phyloP scores from a whole-genome alignment of 108 stramenopile genomes.

The Cyclotella kingstonii region DNA sequence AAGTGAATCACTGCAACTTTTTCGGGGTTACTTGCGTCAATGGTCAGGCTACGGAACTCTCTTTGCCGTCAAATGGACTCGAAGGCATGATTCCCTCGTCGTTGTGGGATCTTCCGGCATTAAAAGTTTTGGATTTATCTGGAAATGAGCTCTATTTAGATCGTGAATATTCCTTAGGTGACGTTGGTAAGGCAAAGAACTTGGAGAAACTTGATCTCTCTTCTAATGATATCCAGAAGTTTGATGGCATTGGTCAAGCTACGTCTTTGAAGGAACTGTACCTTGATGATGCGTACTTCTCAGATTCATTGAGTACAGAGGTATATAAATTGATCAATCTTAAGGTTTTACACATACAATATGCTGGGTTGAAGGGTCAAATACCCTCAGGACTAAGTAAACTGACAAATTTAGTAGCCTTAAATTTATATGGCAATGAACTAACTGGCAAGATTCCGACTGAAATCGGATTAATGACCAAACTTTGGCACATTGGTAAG shows the following conservation, averaged over 20 bases:
- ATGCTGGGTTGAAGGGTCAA: constrained; percentile 37
- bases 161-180: constrained; percentile 40
- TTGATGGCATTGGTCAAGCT: constrained; percentile 33
- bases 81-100: constrained; percentile 46
- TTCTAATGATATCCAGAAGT: constrained; percentile 43
- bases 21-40: constrained; percentile 33
- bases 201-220: constrained; percentile 41
- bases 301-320: constrained; percentile 13
- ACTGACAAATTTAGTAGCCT: constrained; percentile 21
- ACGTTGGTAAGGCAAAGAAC: constrained; percentile 47
- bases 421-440: constrained; percentile 40
- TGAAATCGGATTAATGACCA: constrained; percentile 59
- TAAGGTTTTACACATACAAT: constrained; percentile 40
- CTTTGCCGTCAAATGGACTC: constrained; percentile 32
- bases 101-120: constrained; percentile 33
- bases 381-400: constrained; percentile 42
- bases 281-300: constrained; percentile 43
- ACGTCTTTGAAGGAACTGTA: constrained; percentile 32
- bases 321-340: constrained; percentile 24
- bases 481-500: constrained; percentile 57
- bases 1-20: constrained; percentile 31
- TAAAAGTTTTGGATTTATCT: constrained; percentile 35
- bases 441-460: constrained; percentile 58
- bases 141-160: constrained; percentile 44
- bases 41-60: constrained; percentile 19